Percentiles rank a stretch among this genome's conserved stretches.
These are phyloP conservation scores for Penicillium paneum DNA, from an alignment of 2,329 filamentous ascomycete genomes.

Conservation along the genomic window DNA sequence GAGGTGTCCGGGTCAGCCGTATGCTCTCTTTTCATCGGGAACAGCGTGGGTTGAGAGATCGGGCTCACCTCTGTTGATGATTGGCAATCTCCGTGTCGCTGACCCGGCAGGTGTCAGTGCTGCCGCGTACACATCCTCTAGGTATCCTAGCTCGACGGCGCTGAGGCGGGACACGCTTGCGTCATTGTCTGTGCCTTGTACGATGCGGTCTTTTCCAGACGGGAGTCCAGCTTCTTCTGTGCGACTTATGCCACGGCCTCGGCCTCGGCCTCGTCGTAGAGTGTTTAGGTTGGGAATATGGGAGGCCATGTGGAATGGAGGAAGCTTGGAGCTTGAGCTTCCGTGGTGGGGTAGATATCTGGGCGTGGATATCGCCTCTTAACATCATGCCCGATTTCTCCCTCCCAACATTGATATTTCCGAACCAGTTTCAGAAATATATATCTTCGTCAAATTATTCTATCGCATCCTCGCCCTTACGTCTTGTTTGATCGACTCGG, in stretches of 20 bases:
- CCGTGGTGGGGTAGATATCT: slow-evolving; percentile 15
- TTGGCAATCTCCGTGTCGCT: slow-evolving; percentile 68
- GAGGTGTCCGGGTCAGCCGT: neutral
- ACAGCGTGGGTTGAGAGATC: slow-evolving; percentile 12
- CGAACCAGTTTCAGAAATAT: neutral
- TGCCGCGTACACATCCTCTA: slow-evolving; percentile 74
- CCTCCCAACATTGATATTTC: neutral
- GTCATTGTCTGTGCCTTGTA: slow-evolving; percentile 89
- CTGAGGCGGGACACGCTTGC: slow-evolving; percentile 85
- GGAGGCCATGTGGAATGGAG: slow-evolving; percentile 57
- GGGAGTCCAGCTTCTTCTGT: slow-evolving; percentile 23
- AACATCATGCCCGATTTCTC: neutral
- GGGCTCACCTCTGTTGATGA: slow-evolving; percentile 80
- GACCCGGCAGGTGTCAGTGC: slow-evolving; percentile 58
- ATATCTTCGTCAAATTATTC: neutral
- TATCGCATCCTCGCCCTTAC: neutral
- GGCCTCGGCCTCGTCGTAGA: slow-evolving; percentile 51
- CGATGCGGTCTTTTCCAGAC: slow-evolving; percentile 62
- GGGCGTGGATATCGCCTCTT: neutral
- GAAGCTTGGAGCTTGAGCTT: slow-evolving; percentile 11
- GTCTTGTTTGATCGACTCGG: neutral
- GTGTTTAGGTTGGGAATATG: slow-evolving; percentile 76
- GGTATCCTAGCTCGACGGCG: slow-evolving; percentile 79
- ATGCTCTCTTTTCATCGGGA: neutral
- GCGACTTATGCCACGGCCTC: slow-evolving; percentile 41